A percentile compares a stretch with the other conserved stretches of the same genome.
phyloP scores from a whole-genome alignment of 1,284 basidiomycete genomes.

The Trametes hirsuta region DNA sequence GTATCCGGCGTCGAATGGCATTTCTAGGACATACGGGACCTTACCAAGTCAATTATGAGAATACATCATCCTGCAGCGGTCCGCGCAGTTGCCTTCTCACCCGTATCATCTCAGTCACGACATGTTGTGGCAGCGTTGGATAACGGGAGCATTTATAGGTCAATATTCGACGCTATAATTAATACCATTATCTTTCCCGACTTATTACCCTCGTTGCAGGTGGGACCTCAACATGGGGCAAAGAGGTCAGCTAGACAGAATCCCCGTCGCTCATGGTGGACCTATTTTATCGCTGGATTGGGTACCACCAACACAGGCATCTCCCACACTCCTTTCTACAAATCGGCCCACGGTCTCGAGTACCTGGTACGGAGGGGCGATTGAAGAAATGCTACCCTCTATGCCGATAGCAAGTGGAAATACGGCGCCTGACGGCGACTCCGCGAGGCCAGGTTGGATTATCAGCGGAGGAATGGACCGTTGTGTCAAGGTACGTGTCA shows the following conservation, averaged over 20 bases:
- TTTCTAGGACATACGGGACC: slow-evolving; percentile 74
- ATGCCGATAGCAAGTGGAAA: slow-evolving; percentile 20
- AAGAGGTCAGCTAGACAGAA: slow-evolving; percentile 69
- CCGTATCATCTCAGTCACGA: slow-evolving; percentile 61
- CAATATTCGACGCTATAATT: slow-evolving; percentile 3
- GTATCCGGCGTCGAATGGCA: background rate
- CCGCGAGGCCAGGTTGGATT: slow-evolving; percentile 71
- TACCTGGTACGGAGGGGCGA: slow-evolving; percentile 32
- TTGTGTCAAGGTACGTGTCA: slow-evolving; percentile 67
- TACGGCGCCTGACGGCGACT: slow-evolving; percentile 24
- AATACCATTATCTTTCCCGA: background rate
- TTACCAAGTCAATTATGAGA: slow-evolving; percentile 68
- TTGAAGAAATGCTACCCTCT: slow-evolving; percentile 33
- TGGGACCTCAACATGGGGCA: slow-evolving; percentile 84
- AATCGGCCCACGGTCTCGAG: slow-evolving; percentile 14
- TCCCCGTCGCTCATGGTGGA: slow-evolving; percentile 79
- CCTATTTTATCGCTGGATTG: slow-evolving; percentile 82
- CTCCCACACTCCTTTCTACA: slow-evolving; percentile 7
- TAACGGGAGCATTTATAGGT: slow-evolving; percentile 59
- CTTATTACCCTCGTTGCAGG: slow-evolving; percentile 39
- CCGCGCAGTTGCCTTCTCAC: slow-evolving; percentile 75
- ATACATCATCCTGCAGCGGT: slow-evolving; percentile 77
- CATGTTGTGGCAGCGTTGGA: slow-evolving; percentile 81
- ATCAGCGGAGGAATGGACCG: slow-evolving; percentile 83
- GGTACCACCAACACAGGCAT: slow-evolving; percentile 42